These are phyloP conservation scores for Cyclotella baltica DNA, from an alignment of 108 stramenopile genomes.

Conservation along the genomic window DNA sequence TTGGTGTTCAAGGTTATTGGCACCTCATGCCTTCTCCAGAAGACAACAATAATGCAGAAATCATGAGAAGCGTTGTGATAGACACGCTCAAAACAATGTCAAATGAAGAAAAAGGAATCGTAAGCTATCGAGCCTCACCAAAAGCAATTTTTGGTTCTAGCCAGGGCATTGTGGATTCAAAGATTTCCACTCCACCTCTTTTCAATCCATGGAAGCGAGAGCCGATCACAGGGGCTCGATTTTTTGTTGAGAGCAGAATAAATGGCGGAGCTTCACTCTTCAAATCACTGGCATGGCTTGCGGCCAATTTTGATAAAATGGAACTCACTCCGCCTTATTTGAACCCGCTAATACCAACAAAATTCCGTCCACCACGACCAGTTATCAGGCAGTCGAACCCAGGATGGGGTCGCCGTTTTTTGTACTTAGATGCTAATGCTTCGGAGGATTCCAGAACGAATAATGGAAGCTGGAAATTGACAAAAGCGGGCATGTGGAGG, in stretches of 20 bases:
- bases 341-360: slow-evolving; percentile 74
- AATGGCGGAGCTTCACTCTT: slow-evolving; percentile 51
- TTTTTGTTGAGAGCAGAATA: slow-evolving; percentile 57
- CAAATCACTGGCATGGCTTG: slow-evolving; percentile 59
- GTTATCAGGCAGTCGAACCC: slow-evolving; percentile 29
- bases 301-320: slow-evolving; percentile 57
- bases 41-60: slow-evolving; percentile 38
- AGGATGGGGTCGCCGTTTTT: slow-evolving; percentile 35
- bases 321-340: slow-evolving; percentile 67
- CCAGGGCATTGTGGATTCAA: slow-evolving; percentile 51
- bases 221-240: slow-evolving; percentile 67
- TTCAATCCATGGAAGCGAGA: slow-evolving; percentile 66
- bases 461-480: slow-evolving; percentile 34
- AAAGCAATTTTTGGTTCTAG: slow-evolving; percentile 51
- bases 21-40: slow-evolving; percentile 63
- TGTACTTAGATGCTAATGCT: slow-evolving; percentile 43
- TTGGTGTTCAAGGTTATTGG: slow-evolving; percentile 64
- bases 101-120: slow-evolving; percentile 64
- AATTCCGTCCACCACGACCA: slow-evolving; percentile 58
- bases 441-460: slow-evolving; percentile 9
- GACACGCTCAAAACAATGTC: slow-evolving; percentile 58
- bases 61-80: slow-evolving; percentile 49
- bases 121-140: slow-evolving; percentile 66
- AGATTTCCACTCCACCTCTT: slow-evolving; percentile 52
- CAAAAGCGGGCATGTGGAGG: slow-evolving; percentile 38